Conservation (phyloP, 257 asterid species). For the Coffea canephora region DNA sequence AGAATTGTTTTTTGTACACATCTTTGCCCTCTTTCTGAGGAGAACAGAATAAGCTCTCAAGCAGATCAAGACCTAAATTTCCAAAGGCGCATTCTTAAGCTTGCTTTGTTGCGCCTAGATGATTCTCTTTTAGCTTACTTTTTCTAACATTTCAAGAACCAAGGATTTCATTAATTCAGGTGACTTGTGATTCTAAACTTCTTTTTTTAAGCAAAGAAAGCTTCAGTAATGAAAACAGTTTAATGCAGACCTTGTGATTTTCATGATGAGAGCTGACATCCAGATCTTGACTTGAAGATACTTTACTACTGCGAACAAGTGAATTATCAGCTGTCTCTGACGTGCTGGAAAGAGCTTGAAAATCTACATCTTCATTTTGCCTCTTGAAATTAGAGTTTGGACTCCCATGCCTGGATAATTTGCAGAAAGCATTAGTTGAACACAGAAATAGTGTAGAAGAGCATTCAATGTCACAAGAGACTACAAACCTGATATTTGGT, state of each 20-base stretch:
- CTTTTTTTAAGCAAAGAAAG: not conserved
- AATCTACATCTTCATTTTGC: slow-evolving; percentile 30
- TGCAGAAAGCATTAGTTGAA: slow-evolving; percentile 24
- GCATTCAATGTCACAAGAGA: slow-evolving; percentile 12
- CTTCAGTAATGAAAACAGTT: slow-evolving; percentile 5
- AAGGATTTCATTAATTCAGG: not conserved
- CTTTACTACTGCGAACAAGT: slow-evolving; percentile 26
- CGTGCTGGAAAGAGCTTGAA: slow-evolving; percentile 28
- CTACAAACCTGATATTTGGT: slow-evolving; percentile 52
- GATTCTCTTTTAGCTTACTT: not conserved
- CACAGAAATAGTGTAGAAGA: slow-evolving; percentile 1
- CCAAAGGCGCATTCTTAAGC: not conserved
- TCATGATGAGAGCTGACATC: slow-evolving; percentile 35
- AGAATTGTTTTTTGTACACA: no score
- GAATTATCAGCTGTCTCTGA: slow-evolving; percentile 40
- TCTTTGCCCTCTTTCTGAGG: not conserved
- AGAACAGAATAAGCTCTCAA: no score
- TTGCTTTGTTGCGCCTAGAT: not conserved
- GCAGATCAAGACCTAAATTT: not conserved
- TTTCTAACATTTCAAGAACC: not conserved
- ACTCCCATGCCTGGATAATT: slow-evolving; percentile 49
- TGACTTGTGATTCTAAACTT: not conserved
- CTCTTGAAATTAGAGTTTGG: slow-evolving; percentile 34
- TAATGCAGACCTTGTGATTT: slow-evolving; percentile 46
- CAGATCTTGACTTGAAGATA: slow-evolving; percentile 30